Evolutionary conservation across 164 flowering plant species (phyloP), one percentile per base, ranked within the genome.

Genomic region (Berberis vulgaris): DNA sequence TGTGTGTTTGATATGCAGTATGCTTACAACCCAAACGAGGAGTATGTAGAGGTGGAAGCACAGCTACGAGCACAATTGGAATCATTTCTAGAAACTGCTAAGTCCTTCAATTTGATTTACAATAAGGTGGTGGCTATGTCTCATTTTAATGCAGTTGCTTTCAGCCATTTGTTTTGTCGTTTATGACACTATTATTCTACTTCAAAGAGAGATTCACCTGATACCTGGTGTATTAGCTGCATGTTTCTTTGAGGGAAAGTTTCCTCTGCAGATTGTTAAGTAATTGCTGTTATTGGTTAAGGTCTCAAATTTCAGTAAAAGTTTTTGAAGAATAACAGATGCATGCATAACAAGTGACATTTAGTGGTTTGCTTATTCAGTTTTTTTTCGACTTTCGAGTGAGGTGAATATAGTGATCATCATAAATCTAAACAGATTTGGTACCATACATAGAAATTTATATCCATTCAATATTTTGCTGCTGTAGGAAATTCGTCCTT

Each of bases 21-120:
- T 81, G 80, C 87, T 54, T 94, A 91, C 78, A 91, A 88, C 70
- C 98, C 97, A 45, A 93, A 94, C 73, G 98, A 94, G 79, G 97
- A 88, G 57, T 88, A 88, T 64, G 64, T 76, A 5, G 96, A 91
- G 65, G 87, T 80, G 52, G 96, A 94, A 73, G 69, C 82, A 49
- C 77, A 80, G 77, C 72, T 94, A 55, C 84, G 91, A 55, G 79
- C 67, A 38, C 88, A 87, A 79, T 68, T 94, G 74, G 91, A 94
- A 71, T 83, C 95, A 64, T 94, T 94, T 75, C 79, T 94, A 54
- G 93, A 94, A 78, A 94, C 98, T 66, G 98, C 97, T 56, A 88
- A 86, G 78, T 73, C 91, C 43, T 94, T 94, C 72, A 91, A 90
- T 69, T 67, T 75, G 58, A 89, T 94, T 68, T 94, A 94, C 80